Conservation (phyloP, 2,329 filamentous ascomycete species). For the Incumbomyces delicatus region DNA sequence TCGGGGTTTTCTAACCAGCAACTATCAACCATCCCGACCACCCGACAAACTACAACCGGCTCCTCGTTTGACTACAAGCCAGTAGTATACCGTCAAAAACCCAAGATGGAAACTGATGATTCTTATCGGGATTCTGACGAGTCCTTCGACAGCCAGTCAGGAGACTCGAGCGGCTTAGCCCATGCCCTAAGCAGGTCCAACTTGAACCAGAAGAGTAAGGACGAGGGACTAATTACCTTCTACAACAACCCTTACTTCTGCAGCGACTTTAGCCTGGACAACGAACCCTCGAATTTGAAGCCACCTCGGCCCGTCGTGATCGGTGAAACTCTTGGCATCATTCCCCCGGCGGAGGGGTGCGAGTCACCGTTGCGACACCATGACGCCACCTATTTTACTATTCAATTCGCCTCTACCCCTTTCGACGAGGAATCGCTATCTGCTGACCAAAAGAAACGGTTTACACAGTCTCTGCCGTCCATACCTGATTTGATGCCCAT, state of each 20-base stretch:
- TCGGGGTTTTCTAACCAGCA: conserved; percentile 5
- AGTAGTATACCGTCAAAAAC: conserved; percentile 37
- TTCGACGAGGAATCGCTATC: not conserved
- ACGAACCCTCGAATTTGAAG: conserved; percentile 7
- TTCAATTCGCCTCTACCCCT: conserved; percentile 1
- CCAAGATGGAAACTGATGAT: conserved; percentile 31
- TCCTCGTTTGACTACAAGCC: conserved; percentile 32
- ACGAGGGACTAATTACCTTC: conserved; percentile 70
- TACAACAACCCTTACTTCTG: conserved; percentile 73
- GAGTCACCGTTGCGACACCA: conserved; percentile 15
- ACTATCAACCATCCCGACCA: conserved; percentile 2
- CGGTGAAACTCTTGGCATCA: conserved; percentile 11
- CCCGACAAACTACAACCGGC: conserved; percentile 7
- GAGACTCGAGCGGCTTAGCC: conserved; percentile 38
- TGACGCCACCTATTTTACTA: conserved; percentile 17
- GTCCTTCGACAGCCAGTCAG: conserved; percentile 40
- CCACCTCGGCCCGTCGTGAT: conserved; percentile 4
- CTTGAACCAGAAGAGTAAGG: conserved; percentile 40
- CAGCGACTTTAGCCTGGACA: conserved; percentile 54
- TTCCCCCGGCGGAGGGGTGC: not conserved
- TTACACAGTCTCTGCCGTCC: not conserved
- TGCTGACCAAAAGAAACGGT: not conserved
- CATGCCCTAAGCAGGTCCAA: conserved; percentile 41
- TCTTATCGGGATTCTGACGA: conserved; percentile 33
- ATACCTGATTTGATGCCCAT: conserved; percentile 2